phyloP scores from a whole-genome alignment of 257 asterid species.

The Eucommia ulmoides region DNA sequence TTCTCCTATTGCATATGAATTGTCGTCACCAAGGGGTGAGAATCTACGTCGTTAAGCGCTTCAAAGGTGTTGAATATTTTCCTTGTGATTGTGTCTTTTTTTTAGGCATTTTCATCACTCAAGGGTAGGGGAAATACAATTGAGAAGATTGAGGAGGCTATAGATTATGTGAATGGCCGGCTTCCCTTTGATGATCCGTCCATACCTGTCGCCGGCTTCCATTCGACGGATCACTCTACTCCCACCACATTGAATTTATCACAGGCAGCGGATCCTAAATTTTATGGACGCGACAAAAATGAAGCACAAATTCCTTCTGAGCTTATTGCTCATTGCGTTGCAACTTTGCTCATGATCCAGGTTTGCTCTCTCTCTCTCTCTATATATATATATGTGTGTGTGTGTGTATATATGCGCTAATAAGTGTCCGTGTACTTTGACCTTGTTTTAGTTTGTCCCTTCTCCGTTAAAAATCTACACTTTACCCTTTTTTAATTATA shows the following conservation, averaged over 20 bases:
- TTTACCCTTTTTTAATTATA: no score
- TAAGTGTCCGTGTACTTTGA: no score
- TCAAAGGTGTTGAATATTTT: no score
- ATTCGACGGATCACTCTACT: slow-evolving; percentile 7
- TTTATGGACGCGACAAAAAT: slow-evolving; percentile 26
- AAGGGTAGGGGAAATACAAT: slow-evolving; percentile 31
- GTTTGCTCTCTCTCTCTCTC: no score
- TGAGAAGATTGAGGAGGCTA: slow-evolving; percentile 66
- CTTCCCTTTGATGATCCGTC: slow-evolving; percentile 28
- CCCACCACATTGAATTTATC: slow-evolving; percentile 10
- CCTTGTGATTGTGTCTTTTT: neutral
- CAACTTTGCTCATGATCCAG: slow-evolving; percentile 86
- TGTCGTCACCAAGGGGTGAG: no score
- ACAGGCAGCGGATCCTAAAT: slow-evolving; percentile 47
- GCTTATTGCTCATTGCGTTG: slow-evolving; percentile 69
- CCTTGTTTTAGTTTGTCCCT: no score
- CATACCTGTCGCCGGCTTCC: neutral
- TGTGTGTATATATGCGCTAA: no score
- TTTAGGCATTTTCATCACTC: slow-evolving; percentile 63
- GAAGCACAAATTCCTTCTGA: slow-evolving; percentile 65
- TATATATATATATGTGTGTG: no score
- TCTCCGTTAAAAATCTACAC: no score
- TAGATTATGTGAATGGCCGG: slow-evolving; percentile 28
- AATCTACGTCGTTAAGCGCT: no score
- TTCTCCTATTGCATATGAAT: no score